Percentiles rank a stretch among this genome's conserved stretches.
These are phyloP conservation scores for Neopestalotiopsis sp. DNA, from an alignment of 2,329 filamentous ascomycete species.

Conservation along the genomic window DNA sequence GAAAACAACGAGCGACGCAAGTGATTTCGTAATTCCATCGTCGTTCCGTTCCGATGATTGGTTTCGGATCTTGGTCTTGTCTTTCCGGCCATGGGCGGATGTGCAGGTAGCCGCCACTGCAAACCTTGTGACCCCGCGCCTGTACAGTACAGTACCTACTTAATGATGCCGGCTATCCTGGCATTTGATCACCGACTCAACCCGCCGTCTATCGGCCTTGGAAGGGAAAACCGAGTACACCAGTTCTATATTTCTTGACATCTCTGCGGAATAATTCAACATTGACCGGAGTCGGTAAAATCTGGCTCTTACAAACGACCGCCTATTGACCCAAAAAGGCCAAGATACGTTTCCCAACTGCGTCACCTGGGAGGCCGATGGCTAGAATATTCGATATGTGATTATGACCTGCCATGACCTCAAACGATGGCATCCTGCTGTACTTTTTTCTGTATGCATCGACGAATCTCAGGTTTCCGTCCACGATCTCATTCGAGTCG, in stretches of 20 bases:
- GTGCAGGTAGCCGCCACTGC: neutral
- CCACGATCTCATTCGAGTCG: constrained; percentile 9
- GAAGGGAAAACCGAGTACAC: too few species aligned
- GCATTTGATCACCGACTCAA: too few species aligned
- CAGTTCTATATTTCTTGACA: too few species aligned
- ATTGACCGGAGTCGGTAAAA: neutral
- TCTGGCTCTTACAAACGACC: too few species aligned
- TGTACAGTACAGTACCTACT: neutral
- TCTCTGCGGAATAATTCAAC: too few species aligned
- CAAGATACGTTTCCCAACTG: constrained; percentile 10
- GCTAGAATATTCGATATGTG: constrained; percentile 8
- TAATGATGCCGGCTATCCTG: too few species aligned
- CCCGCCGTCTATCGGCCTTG: too few species aligned
- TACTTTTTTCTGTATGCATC: constrained; percentile 5
- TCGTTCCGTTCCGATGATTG: constrained; percentile 6
- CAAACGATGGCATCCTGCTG: neutral
- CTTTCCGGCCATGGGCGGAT: neutral
- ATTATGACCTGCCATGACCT: constrained; percentile 12
- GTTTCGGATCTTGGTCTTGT: neutral
- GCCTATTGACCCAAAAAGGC: constrained; percentile 1
- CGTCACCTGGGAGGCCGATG: neutral
- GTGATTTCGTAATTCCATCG: neutral
- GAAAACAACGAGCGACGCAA: neutral
- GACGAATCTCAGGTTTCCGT: neutral
- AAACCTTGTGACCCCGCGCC: neutral